These are phyloP conservation scores for Backusella luteola DNA, from an alignment of 192 early-diverging fungal genomes.

Conservation along the genomic window DNA sequence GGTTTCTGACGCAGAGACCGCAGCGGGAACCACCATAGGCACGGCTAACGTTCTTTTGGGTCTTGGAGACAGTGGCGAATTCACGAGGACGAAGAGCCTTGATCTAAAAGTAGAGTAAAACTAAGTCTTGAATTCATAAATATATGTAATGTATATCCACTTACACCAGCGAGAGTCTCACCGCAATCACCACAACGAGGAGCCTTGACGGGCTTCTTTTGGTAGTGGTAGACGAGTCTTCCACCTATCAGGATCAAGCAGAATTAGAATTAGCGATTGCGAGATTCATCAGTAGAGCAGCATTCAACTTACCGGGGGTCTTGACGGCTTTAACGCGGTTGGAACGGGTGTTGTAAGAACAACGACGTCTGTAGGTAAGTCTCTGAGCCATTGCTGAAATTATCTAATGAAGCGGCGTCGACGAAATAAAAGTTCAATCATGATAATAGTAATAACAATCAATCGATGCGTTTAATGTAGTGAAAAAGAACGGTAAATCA, in stretches of 20 bases:
- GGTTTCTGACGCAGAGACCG: constrained; percentile 69
- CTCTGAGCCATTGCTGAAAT: constrained; percentile 65
- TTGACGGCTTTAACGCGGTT: constrained; percentile 85
- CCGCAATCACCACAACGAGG: constrained; percentile 99
- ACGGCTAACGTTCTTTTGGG: constrained; percentile 90
- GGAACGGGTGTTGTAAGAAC: constrained; percentile 89
- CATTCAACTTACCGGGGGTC: constrained; percentile 65
- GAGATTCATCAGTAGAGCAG: not conserved
- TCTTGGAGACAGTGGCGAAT: constrained; percentile 89
- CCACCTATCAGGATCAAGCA: constrained; percentile 54
- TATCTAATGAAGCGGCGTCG: not conserved
- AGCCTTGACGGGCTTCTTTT: constrained; percentile 88
- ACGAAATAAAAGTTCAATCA: not conserved
- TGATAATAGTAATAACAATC: not conserved
- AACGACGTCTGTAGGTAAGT: constrained; percentile 81
- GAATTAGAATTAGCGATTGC: not conserved
- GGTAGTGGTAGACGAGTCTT: constrained; percentile 88
- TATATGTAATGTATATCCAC: constrained; percentile 23
- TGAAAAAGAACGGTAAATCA: not conserved
- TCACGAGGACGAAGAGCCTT: constrained; percentile 84
- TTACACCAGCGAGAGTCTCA: constrained; percentile 82
- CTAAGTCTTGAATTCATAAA: too few species aligned
- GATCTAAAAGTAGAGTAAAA: constrained; percentile 9
- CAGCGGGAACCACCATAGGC: constrained; percentile 98
- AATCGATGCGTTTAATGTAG: not conserved